Base-by-base conservation (phyloP, 1,139 yeast genomes). In the Candida dubliniensis region DNA sequence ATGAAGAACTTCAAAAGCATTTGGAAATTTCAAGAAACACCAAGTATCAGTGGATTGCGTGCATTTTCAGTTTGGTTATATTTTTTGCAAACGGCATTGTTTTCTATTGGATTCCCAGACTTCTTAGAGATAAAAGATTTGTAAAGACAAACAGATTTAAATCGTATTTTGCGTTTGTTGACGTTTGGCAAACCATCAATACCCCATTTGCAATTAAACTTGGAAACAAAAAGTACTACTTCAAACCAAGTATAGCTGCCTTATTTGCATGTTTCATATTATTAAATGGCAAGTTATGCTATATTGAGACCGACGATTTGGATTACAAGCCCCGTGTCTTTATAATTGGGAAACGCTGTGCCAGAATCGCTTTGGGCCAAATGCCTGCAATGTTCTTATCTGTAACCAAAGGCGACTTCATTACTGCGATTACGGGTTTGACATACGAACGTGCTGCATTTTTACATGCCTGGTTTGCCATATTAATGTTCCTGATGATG, bases 391-490 rank as follows among this genome's bases (percentile, higher is more conserved):
- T 75, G 27, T 62, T 70, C 43, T 44, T 74, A 8, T 54, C 67
- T 42, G 61, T 71, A 2, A 58, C 66, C 23, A 75, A 74, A 47
- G 67, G 72, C 47, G 77, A 75, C 49, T 48, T 73, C 11, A 48
- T 76, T 1, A 60, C 74, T 2, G 57, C 71, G 2, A 43, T 74
- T 4, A 59, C 76, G 1, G 81, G 81, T 0, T 59, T 76, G 33
- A 63, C 72, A 14, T 70, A 63, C 43, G 79, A 75, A 45, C 60
- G 73, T 41, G 47, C 73, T 4, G 55, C 60, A 2, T 59, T 69
- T 31, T 54, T 75, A 27, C 81, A 76, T 51, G 64, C 66, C 38
- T 75, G 80, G 80, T 54, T 75, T 31, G 69, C 76, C 13, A 58
- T 78, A 35, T 54, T 61, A 14, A 61, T 72, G 59, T 74, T 74